Percentiles rank a stretch among this genome's conserved stretches.
Conservation (phyloP, 345 rosid species). For the Citrus cavaleriei region DNA sequence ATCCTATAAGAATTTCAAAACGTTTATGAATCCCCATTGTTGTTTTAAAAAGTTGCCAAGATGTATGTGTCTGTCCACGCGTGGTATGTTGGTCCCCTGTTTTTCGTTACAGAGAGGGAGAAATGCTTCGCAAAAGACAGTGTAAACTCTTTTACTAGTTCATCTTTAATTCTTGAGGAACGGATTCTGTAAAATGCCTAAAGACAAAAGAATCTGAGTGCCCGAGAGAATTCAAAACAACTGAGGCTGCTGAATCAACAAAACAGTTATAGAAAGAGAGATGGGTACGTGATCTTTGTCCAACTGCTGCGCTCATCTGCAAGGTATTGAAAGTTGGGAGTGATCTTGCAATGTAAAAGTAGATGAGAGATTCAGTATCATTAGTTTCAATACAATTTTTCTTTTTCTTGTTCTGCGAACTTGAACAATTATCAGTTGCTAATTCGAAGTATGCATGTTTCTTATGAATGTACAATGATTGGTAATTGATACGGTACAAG, state of each 20-base stretch:
- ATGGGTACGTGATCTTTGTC: neutral
- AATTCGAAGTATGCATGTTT: no score
- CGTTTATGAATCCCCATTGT: neutral
- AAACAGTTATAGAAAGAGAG: constrained; percentile 18
- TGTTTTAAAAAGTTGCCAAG: neutral
- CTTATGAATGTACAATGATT: no score
- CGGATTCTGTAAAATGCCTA: neutral
- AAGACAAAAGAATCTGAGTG: constrained; percentile 38
- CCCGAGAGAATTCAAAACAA: constrained; percentile 33
- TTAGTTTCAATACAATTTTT: neutral
- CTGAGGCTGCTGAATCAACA: constrained; percentile 39
- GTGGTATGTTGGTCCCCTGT: neutral
- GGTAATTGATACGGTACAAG: no score
- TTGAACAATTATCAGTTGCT: no score
- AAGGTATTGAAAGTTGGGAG: neutral
- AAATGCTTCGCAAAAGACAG: neutral
- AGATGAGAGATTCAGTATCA: neutral
- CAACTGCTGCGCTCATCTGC: neutral
- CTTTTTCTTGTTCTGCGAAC: no score
- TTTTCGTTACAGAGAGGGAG: neutral
- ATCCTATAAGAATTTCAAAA: neutral
- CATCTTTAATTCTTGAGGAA: neutral
- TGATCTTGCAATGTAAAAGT: neutral
- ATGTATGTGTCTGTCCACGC: neutral
- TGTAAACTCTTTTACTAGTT: neutral